Evolutionary conservation across 495 filamentous ascomycete species (phyloP).

Genomic region (Lasiosphaeris hirsuta): DNA sequence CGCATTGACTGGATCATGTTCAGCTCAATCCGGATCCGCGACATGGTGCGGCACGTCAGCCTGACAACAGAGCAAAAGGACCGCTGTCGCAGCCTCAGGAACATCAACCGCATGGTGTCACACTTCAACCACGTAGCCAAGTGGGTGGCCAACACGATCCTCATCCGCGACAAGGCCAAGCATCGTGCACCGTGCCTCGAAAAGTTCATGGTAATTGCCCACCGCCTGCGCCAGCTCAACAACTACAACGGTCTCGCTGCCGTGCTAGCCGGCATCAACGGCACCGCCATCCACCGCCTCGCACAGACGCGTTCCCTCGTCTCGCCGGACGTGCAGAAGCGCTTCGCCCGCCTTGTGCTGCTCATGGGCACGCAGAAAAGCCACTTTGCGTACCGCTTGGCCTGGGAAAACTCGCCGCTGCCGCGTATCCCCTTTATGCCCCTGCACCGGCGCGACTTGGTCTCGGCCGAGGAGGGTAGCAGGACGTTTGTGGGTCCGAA

Average conservation of each 20-base stretch:
- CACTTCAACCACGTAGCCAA: slow-evolving; percentile 95
- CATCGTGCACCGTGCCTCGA: slow-evolving; percentile 86
- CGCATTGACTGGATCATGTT: slow-evolving; percentile 97
- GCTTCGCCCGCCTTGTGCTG: slow-evolving; percentile 84
- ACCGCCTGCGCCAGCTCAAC: slow-evolving; percentile 84
- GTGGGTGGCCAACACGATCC: slow-evolving; percentile 86
- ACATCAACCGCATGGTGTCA: slow-evolving; percentile 89
- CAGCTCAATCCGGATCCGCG: slow-evolving; percentile 89
- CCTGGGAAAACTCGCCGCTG: slow-evolving; percentile 89
- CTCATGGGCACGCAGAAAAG: slow-evolving; percentile 90
- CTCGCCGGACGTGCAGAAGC: slow-evolving; percentile 61
- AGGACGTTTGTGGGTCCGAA: slow-evolving; percentile 77
- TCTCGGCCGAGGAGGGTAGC: slow-evolving; percentile 89
- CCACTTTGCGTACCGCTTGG: slow-evolving; percentile 89
- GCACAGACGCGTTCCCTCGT: slow-evolving; percentile 77
- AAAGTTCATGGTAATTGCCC: slow-evolving; percentile 85
- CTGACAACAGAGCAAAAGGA: slow-evolving; percentile 67
- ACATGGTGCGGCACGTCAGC: slow-evolving; percentile 87
- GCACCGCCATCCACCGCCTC: slow-evolving; percentile 82
- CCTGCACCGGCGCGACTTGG: slow-evolving; percentile 83
- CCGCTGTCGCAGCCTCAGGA: slow-evolving; percentile 72
- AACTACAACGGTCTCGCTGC: slow-evolving; percentile 96
- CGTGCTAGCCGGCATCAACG: slow-evolving; percentile 88
- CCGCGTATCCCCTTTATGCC: slow-evolving; percentile 93
- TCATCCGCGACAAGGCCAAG: slow-evolving; percentile 93